Conservation (phyloP, 805 yeast species). For the Pichia deserticola region DNA sequence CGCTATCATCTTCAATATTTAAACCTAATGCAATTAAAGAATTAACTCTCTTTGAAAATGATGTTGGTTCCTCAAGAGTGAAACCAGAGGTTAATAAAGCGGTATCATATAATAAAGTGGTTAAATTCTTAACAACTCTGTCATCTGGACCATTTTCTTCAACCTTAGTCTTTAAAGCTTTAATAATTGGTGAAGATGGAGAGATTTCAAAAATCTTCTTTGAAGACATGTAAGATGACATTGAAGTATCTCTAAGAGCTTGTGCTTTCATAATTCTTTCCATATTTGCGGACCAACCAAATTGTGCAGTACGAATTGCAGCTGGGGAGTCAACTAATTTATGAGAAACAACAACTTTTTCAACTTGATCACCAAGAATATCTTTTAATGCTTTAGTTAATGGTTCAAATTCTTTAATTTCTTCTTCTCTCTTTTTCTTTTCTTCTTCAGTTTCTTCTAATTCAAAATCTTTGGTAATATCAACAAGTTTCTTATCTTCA, state of each 20-base stretch:
- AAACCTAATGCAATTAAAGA: slow-evolving; percentile 96
- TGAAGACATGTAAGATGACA: slow-evolving; percentile 99
- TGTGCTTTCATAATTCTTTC: slow-evolving; percentile 99
- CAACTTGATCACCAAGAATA: slow-evolving; percentile 96
- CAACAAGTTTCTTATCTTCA: slow-evolving; percentile 98
- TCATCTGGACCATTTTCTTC: slow-evolving; percentile 97
- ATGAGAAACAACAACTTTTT: slow-evolving; percentile 97
- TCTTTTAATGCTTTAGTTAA: slow-evolving; percentile 95
- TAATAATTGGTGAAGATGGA: slow-evolving; percentile 91
- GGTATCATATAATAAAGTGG: slow-evolving; percentile 93
- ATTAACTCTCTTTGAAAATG: slow-evolving; percentile 96
- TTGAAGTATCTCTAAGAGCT: slow-evolving; percentile 96
- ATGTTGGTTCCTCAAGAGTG: slow-evolving; percentile 96
- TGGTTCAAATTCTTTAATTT: slow-evolving; percentile 84
- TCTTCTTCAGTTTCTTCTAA: slow-evolving; percentile 98
- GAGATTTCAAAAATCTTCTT: slow-evolving; percentile 99
- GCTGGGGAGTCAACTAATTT: slow-evolving; percentile 98
- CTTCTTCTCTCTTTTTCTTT: slow-evolving; percentile 89
- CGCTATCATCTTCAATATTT: slow-evolving; percentile 83
- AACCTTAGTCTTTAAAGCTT: slow-evolving; percentile 93
- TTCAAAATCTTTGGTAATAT: slow-evolving; percentile 98
- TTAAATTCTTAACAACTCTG: slow-evolving; percentile 96
- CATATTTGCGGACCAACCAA: slow-evolving; percentile 99
- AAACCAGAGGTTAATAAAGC: slow-evolving; percentile 98
- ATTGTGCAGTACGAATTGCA: slow-evolving; percentile 99